Evolutionary conservation across 2,329 filamentous ascomycete species (phyloP).

Genomic region (Sphaerulina vaccinii): DNA sequence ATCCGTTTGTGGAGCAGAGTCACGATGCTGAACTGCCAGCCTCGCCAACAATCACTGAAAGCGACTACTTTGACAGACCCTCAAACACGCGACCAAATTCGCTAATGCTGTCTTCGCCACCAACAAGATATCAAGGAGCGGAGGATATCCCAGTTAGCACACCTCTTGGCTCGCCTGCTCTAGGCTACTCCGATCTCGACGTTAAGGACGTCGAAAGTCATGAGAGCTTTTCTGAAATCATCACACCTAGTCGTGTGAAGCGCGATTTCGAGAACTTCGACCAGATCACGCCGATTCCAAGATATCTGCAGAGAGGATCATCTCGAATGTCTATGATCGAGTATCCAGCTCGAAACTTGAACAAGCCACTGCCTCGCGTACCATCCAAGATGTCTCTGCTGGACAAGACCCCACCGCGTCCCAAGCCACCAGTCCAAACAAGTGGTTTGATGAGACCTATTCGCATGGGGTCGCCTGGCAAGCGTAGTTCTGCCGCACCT

Average conservation of each 20-base stretch:
- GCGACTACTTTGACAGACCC: conserved; percentile 4
- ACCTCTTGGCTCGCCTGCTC: conserved; percentile 15
- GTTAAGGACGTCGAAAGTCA: conserved; percentile 34
- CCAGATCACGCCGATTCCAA: conserved; percentile 3
- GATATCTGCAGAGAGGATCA: conserved; percentile 11
- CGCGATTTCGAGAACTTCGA: conserved; percentile 2
- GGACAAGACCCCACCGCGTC: not conserved
- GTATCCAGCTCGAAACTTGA: conserved; percentile 1
- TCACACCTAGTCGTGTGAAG: conserved; percentile 28
- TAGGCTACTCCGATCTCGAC: conserved; percentile 20
- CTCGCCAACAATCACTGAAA: conserved; percentile 10
- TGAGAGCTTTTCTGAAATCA: conserved; percentile 31
- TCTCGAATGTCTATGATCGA: conserved; percentile 23
- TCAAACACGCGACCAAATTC: conserved; percentile 13
- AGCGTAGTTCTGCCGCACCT: conserved; percentile 25
- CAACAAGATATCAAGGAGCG: not conserved
- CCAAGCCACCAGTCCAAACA: conserved; percentile 5
- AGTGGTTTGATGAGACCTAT: conserved; percentile 29
- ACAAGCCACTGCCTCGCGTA: conserved; percentile 12
- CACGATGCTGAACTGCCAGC: not conserved
- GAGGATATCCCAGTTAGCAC: conserved; percentile 3
- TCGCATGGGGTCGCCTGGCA: conserved; percentile 32
- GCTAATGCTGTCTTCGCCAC: conserved; percentile 15
- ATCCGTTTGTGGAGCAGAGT: conserved; percentile 9
- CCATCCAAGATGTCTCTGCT: conserved; percentile 23